Conservation (phyloP, 192 early-diverging fungal species). For the Coemansia sp. region DNA sequence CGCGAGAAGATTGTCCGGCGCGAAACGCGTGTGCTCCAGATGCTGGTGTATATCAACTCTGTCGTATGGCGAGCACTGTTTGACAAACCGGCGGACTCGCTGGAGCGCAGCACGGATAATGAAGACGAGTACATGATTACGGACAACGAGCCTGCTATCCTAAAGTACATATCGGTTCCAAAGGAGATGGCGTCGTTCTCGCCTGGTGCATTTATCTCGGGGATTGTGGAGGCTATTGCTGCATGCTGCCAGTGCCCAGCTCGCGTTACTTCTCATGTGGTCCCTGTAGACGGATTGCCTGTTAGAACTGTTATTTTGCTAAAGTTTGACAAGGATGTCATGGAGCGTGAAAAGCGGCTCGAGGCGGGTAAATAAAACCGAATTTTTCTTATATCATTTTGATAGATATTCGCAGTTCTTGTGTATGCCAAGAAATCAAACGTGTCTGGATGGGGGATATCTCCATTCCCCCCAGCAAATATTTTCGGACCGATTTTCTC, state of each 20-base stretch:
- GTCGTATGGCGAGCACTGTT: conserved; percentile 94
- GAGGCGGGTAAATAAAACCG: conserved; percentile 50
- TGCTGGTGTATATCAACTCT: conserved; percentile 92
- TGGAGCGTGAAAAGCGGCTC: conserved; percentile 73
- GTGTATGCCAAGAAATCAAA: background rate
- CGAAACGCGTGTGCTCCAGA: conserved; percentile 84
- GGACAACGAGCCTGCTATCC: conserved; percentile 93
- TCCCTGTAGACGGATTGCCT: conserved; percentile 84
- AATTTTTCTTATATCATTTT: too few species aligned
- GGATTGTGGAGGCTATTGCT: conserved; percentile 93
- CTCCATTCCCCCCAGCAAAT: too few species aligned
- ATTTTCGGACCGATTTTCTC: too few species aligned
- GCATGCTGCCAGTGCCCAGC: conserved; percentile 79
- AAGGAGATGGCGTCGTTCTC: conserved; percentile 91
- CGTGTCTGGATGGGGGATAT: too few species aligned
- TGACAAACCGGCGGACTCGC: conserved; percentile 92
- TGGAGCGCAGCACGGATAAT: conserved; percentile 94
- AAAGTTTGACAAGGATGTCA: conserved; percentile 85
- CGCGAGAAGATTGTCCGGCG: conserved; percentile 86
- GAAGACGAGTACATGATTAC: conserved; percentile 99
- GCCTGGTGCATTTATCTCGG: conserved; percentile 92
- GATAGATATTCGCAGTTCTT: background rate
- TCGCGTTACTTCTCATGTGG: conserved; percentile 87
- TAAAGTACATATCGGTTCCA: conserved; percentile 91
- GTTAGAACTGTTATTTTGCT: conserved; percentile 92